Evolutionary conservation across 805 yeast genomes (phyloP).

Genomic region (Kregervanrija pseudodelftensis): DNA sequence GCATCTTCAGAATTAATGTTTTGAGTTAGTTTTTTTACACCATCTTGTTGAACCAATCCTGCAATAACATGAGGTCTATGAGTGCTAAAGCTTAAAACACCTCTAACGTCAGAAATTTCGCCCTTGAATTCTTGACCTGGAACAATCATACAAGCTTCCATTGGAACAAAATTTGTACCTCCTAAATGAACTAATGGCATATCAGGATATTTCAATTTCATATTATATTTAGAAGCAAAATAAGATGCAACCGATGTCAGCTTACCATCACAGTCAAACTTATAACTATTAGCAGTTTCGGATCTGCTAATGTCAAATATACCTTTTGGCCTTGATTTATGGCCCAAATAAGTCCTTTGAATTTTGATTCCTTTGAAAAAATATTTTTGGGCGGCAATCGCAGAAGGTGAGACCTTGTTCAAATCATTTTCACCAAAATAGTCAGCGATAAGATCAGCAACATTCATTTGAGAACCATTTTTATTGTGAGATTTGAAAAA

Average conservation of each 20-base stretch:
- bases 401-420: slow-evolving; percentile 5
- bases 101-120: slow-evolving; percentile 21
- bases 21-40: slow-evolving; percentile 13
- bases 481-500: slow-evolving; percentile 22
- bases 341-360: slow-evolving; percentile 17
- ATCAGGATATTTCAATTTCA: slow-evolving; percentile 20
- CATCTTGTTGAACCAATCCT: slow-evolving; percentile 22
- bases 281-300: slow-evolving; percentile 16
- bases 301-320: slow-evolving; percentile 16
- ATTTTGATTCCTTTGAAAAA: slow-evolving; percentile 20
- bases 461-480: slow-evolving; percentile 18
- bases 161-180: slow-evolving; percentile 22
- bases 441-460: slow-evolving; percentile 21
- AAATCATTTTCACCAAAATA: slow-evolving; percentile 16
- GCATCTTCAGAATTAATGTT: slow-evolving; percentile 8
- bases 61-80: slow-evolving; percentile 24
- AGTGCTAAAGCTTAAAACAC: slow-evolving; percentile 24
- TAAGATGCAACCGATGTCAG: slow-evolving; percentile 20
- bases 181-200: slow-evolving; percentile 23
- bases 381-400: slow-evolving; percentile 8
- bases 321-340: slow-evolving; percentile 18
- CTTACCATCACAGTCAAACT: slow-evolving; percentile 20
- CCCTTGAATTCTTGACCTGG: slow-evolving; percentile 27
- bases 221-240: slow-evolving; percentile 18
- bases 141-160: slow-evolving; percentile 21